Conservation (phyloP, 169 alveolate genomes). For the Plasmodium inui region DNA sequence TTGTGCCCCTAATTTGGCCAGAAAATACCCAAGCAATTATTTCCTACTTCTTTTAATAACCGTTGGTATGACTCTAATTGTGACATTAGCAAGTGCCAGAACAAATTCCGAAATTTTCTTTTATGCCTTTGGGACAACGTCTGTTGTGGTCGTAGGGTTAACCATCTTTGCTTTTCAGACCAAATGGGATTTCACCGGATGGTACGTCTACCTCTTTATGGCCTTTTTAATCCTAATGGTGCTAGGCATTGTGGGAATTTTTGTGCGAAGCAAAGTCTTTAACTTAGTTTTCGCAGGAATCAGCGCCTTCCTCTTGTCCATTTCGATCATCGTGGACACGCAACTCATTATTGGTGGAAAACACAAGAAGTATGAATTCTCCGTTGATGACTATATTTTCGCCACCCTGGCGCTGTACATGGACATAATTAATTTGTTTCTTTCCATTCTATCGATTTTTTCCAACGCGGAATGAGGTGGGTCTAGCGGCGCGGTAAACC, state of each 20-base stretch:
- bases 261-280: slow-evolving; percentile 45
- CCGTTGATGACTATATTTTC: slow-evolving; percentile 93
- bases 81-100: slow-evolving; percentile 48
- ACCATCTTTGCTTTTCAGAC: slow-evolving; percentile 87
- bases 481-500: no score
- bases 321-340: slow-evolving; percentile 90
- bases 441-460: slow-evolving; percentile 82
- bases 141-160: slow-evolving; percentile 80
- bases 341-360: slow-evolving; percentile 94
- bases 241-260: slow-evolving; percentile 75
- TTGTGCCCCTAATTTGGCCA: slow-evolving; percentile 72
- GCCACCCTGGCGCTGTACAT: slow-evolving; percentile 92
- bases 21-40: slow-evolving; percentile 77
- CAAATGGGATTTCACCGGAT: slow-evolving; percentile 88
- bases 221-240: slow-evolving; percentile 72
- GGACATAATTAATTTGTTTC: slow-evolving; percentile 91
- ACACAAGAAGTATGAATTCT: slow-evolving; percentile 88
- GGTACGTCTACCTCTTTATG: slow-evolving; percentile 78
- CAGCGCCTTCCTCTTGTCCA: slow-evolving; percentile 88
- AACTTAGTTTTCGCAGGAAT: slow-evolving; percentile 78
- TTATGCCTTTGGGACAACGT: slow-evolving; percentile 85
- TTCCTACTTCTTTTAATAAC: slow-evolving; percentile 63
- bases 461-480: slow-evolving; percentile 24
- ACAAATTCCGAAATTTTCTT: slow-evolving; percentile 76
- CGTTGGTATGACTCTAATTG: slow-evolving; percentile 58